These are phyloP conservation scores for Nemania abortiva DNA, from an alignment of 2,329 filamentous ascomycete genomes.

Conservation along the genomic window DNA sequence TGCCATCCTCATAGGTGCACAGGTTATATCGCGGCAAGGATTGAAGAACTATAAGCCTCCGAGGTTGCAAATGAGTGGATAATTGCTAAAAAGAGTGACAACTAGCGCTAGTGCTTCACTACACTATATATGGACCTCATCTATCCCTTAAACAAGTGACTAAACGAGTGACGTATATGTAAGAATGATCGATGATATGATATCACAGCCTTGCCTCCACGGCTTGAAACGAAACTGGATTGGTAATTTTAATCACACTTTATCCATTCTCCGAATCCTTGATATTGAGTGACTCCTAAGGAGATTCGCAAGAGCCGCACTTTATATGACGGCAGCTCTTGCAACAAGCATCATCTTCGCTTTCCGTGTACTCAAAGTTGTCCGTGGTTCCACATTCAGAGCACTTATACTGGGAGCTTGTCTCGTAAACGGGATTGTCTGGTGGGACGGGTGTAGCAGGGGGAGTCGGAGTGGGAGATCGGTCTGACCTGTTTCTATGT, in stretches of 20 bases:
- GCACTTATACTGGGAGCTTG: slow-evolving; percentile 28
- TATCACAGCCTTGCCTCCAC: background rate
- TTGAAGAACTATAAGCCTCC: background rate
- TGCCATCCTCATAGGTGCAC: background rate
- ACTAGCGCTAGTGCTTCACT: background rate
- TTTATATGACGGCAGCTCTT: slow-evolving; percentile 27
- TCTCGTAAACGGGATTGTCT: slow-evolving; percentile 14
- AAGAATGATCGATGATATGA: background rate
- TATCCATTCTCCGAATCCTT: background rate
- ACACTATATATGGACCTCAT: background rate
- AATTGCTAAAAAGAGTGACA: slow-evolving; percentile 8
- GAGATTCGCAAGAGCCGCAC: slow-evolving; percentile 14
- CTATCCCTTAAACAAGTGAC: too few species aligned
- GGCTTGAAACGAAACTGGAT: background rate
- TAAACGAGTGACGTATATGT: slow-evolving; percentile 4
- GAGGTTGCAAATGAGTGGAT: slow-evolving; percentile 2
- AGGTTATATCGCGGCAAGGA: background rate
- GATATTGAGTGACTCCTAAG: background rate
- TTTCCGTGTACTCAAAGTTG: slow-evolving; percentile 34
- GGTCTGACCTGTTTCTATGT: slow-evolving; percentile 6
- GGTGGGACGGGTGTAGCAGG: background rate
- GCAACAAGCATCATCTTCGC: slow-evolving; percentile 27
- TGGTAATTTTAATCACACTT: background rate
- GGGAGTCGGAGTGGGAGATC: background rate
- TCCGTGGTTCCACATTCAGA: slow-evolving; percentile 22